Evolutionary conservation across 2,329 filamentous ascomycete species (phyloP), one percentile per base, ranked within the genome.

Genomic region (Coleophoma cylindrospora): DNA sequence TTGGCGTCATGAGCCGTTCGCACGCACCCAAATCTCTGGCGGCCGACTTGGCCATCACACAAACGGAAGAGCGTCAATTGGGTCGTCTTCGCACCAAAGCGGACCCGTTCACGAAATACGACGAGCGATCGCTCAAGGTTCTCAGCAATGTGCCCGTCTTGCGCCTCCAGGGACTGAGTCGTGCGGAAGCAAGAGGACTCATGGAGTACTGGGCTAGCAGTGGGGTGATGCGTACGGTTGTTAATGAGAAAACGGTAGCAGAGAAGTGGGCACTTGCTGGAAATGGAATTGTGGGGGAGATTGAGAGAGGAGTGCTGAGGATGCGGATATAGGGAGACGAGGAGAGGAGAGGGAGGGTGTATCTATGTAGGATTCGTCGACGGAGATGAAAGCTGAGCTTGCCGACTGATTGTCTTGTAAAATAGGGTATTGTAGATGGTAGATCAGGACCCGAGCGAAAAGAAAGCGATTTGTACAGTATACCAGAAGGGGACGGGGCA

Each of bases 191-290:
- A 11, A 80, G 86, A 52, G 78, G 83, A 1, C 74, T 95, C 59
- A 86, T 97, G 83, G 91, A 96, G 73, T 97, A 96, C 72, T 97
- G 92, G 76, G 91, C 89, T 5, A 83, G 81, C 34, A 95, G 89
- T 67, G 94, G 92, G 12, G 75, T 96, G 65, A 66, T 95, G 64
- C 80, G 87, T 56, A 74, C 80, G 54, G 76, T 74, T 43, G 76
- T 96, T 45, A 84, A 88, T 61, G 84, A 91, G 63, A 74, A 73
- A 55, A 76, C 79, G 54, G 86, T 96, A 34, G 76, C 79, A 19
- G 87, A 95, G 75, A 89, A 89, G 72, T 95, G 91, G 91, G 84
- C 83, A 45, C 66, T 96, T 59, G 83, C 84, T 45, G 90, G 90
- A 19, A 83, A 87, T 61, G 91, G 91, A 14, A 80, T 92, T 47